Evolutionary conservation across 2,329 filamentous ascomycete genomes (phyloP), one percentile per base, ranked within the genome.

Genomic region (Epichloe amarillans): DNA sequence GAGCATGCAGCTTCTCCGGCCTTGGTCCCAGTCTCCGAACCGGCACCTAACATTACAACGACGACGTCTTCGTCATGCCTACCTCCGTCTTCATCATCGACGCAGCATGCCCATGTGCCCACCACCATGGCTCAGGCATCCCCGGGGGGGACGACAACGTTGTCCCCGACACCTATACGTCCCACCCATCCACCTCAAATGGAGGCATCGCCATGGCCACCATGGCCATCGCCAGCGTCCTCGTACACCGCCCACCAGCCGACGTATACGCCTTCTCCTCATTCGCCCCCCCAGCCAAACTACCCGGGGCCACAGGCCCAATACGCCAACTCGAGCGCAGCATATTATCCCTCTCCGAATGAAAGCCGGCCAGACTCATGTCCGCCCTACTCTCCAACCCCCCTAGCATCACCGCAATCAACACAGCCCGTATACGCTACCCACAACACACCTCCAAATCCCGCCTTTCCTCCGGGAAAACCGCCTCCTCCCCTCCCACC

Each of bases 401-500:
- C 52, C 33, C 48, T 50, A 5, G 21, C 47, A 15, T 52, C 40
- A 17, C 40, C 40, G 10, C 53, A 52, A 38, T 53, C 52, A 14
- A 14, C 37, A 15, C 56, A 55, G 41, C 52, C 52, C n/a, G 52
- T 48, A 3, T 55, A 53, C 33, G 51, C 52, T 2, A 6, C 50
- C 12, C 10, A 45, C 49, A 40, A 36, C 8, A 36, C 14, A 10
- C 48, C 50, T 14, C 40, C 44, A 5, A 49, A 47, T 33, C 41
- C 50, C 19, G 19, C 46, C n/a, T 38, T 41, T n/a, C 46, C 47
- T 12, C 37, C 36, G 12, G 35, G 17, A 17, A 47, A 50, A 15
- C 52, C 56, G 8, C 56, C 58, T 10, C 61, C 61, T 17, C 59
- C 62, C 23, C 55, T 64, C 10, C 63, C 63, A 26, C 61, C 61